Conservation (phyloP, 345 rosid genomes). For the Combretum micranthum region DNA sequence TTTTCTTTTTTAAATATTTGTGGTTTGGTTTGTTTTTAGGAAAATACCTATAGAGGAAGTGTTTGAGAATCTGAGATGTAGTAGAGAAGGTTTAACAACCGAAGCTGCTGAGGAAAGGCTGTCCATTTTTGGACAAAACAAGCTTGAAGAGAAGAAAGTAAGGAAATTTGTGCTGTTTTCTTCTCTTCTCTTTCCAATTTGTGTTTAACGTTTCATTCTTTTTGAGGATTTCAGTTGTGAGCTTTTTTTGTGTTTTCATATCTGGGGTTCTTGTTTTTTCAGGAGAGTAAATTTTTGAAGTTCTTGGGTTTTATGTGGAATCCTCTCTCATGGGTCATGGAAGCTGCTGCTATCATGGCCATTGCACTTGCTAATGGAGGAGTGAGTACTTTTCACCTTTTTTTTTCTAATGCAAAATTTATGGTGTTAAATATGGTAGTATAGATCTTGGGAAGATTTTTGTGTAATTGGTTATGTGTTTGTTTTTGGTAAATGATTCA, state of each 20-base stretch:
- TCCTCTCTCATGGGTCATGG: constrained; percentile 99
- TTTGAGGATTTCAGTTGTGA: constrained; percentile 6
- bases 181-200: not conserved
- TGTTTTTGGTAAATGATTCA: constrained; percentile 13
- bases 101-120: constrained; percentile 88
- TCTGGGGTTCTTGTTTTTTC: constrained; percentile 3
- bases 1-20: too few species aligned
- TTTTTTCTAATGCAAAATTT: too few species aligned
- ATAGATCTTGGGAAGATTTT: not conserved
- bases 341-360: constrained; percentile 98
- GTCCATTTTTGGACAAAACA: constrained; percentile 86
- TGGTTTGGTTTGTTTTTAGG: constrained; percentile 36
- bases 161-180: not conserved
- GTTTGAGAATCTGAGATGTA: constrained; percentile 93
- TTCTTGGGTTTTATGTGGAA: constrained; percentile 99
- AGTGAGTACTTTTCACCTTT: constrained; percentile 37
- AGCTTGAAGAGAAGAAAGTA: constrained; percentile 93
- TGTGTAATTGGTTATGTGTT: not conserved
- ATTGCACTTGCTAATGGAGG: constrained; percentile 99
- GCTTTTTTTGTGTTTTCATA: not conserved
- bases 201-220: constrained; percentile 7
- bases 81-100: constrained; percentile 75
- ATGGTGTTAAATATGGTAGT: too few species aligned
- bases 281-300: constrained; percentile 91
- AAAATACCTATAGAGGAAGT: constrained; percentile 98